Base-by-base conservation (phyloP, 768 basidiomycete species). In the Wakefieldia striispora region DNA sequence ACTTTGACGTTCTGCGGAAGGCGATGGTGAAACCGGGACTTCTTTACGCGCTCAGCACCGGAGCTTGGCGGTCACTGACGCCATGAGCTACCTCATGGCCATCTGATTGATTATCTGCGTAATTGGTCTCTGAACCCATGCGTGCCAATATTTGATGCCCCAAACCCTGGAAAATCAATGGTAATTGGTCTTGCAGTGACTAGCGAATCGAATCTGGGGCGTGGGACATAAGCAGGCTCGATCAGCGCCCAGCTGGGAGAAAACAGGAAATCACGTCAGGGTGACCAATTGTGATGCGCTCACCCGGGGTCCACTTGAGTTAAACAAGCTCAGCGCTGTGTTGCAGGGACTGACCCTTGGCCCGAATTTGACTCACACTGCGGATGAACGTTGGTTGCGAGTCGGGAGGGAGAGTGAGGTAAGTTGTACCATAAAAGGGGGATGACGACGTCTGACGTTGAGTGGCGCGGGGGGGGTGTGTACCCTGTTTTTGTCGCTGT, bases 401-500 rank as follows among this genome's bases (percentile, higher is more conserved):
- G n/a, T n/a, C n/a, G n/a, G n/a, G 24, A 24, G 37, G 34, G 36
- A 27, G 29, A 43, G 48, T 44, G 36, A 50, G 40, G 50, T 50
- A 42, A 51, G 12, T 4, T n/a, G 12, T 43, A 6, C 48, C 26
- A 52, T 45, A 61, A 52, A 54, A 53, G 51, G 61, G 16, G 40
- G 42, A 66, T 67, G 65, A 67, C 63, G 65, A 67, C 63, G 67
- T 67, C 65, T 65, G 63, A 67, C 56, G 51, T 55, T 43, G 59
- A 47, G 64, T 66, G 67, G 65, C 67, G 66, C 63, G 43, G 54
- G 49, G 66, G 43, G 54, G 49, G 66, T 56, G 55, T 54, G 63
- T 16, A 69, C 65, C 65, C 65, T 60, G 63, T 67, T 69, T 66
- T 67, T 56, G 60, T 65, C 58, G 56, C 49, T 67, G 65, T 67